Evolutionary conservation across 441 rosid genomes (phyloP), one percentile per base, ranked within the genome.

Genomic region (Eugenia klotzschiana): DNA sequence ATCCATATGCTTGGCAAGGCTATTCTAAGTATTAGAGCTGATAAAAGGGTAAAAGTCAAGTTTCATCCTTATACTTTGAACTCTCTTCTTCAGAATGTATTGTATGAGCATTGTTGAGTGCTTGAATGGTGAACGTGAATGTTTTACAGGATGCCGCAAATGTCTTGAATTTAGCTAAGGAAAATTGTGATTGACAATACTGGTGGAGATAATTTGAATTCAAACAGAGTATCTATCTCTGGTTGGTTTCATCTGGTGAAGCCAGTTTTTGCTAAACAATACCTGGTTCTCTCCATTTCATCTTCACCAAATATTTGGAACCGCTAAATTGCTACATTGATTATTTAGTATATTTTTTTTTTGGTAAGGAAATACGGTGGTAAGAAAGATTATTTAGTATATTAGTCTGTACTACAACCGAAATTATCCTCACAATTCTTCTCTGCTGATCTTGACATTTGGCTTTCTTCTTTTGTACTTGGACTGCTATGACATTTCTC

Each of bases 1-100:
- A n/a, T n/a, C n/a, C n/a, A n/a, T 88, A 94, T 93, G 25, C 96
- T 97, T 85, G 99, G 96, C 87, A 94, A 98, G 82, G 98, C 99
- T 89, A 84, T 37, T 94, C 98, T n/a, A n/a, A n/a, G n/a, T 87
- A 91, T 97, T 82, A 92, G 93, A 84, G 89, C 96, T 74, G 99
- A 96, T 90, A 94, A 94, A 89, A 90, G 98, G 96, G 99, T 95
- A 93, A 92, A 84, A 82, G 83, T 81, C 85, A 54, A 64, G 83
- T 83, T 81, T 60, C n/a, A 81, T 79, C 83, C 41, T 15, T 27
- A 46, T 41, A 15, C 40, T 85, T 73, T 46, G 74, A 80, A 20
- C 81, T 82, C 55, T 83, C 83, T 81, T 51, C 57, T 43, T 40
- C 43, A 51, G 84, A 81, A 86, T 54, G 69, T 52, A 58, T 79